These are phyloP conservation scores for Euphorbia pulcherrima DNA, from an alignment of 345 rosid species.

Conservation along the genomic window DNA sequence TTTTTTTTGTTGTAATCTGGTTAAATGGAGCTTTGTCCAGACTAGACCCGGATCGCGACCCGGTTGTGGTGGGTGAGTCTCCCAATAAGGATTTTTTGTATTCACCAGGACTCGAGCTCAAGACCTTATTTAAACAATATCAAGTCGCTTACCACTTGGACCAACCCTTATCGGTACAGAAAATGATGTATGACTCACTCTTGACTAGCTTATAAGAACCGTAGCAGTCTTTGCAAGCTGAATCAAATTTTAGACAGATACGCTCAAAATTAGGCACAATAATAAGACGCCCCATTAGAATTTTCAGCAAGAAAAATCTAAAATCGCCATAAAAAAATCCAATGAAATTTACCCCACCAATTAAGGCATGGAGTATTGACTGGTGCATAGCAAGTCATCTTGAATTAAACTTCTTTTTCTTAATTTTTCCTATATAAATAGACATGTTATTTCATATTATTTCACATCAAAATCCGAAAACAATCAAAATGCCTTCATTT, in stretches of 20 bases:
- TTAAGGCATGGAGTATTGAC: slow-evolving; percentile 12
- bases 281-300: neutral
- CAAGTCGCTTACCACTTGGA: too few species aligned
- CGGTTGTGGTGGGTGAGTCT: too few species aligned
- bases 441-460: neutral
- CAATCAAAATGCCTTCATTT: slow-evolving; percentile 9
- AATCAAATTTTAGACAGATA: neutral
- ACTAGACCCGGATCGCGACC: too few species aligned
- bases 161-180: too few species aligned
- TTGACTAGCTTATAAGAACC: slow-evolving; percentile 2
- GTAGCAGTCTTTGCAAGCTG: slow-evolving; percentile 1
- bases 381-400: neutral
- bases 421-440: neutral
- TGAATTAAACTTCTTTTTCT: too few species aligned
- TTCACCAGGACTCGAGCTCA: too few species aligned
- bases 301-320: slow-evolving; percentile 3
- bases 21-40: too few species aligned
- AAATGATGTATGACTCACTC: neutral
- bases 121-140: too few species aligned
- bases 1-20: too few species aligned
- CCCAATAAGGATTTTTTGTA: too few species aligned
- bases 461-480: neutral
- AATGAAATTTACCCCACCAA: neutral
- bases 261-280: slow-evolving; percentile 1
- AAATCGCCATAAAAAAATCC: neutral